Percentiles rank a stretch among this genome's conserved stretches.
Evolutionary conservation across 73 alveolate species (phyloP).

Genomic region (Strombidium stylifer): DNA sequence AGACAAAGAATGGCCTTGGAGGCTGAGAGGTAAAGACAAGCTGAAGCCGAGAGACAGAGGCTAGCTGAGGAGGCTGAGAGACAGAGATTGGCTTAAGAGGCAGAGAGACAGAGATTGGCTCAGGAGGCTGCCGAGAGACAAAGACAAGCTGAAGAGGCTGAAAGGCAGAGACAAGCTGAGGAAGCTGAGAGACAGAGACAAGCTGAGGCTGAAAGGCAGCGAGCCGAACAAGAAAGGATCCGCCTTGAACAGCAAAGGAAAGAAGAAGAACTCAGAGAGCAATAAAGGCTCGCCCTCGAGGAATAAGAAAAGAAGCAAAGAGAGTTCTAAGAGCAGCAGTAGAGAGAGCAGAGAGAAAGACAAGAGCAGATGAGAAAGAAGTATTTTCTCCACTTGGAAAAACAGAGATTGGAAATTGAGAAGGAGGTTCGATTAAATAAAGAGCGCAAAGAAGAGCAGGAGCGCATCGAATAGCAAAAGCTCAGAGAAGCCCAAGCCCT

Average conservation of each 20-base stretch:
- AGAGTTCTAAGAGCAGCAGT: background rate
- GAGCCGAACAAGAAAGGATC: background rate
- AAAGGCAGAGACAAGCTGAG: background rate
- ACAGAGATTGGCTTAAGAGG: constrained; percentile 5
- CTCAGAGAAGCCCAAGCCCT: background rate
- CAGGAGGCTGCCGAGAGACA: background rate
- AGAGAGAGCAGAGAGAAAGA: background rate
- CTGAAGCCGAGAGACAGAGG: background rate
- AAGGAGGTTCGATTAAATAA: background rate
- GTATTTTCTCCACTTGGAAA: background rate
- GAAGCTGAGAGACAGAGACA: background rate
- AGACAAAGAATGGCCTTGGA: background rate
- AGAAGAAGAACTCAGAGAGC: background rate
- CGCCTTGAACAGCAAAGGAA: background rate
- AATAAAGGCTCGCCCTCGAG: background rate
- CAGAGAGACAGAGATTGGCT: background rate
- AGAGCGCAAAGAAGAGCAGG: background rate
- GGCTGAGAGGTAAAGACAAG: background rate
- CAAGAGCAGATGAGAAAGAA: background rate
- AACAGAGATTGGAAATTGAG: background rate
- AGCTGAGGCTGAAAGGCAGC: background rate
- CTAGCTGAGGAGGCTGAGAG: background rate
- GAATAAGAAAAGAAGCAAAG: background rate
- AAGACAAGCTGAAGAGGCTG: background rate
- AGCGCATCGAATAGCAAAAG: background rate